Evolutionary conservation across 2,329 filamentous ascomycete genomes (phyloP).

Genomic region (Cladophialophora carrionii): DNA sequence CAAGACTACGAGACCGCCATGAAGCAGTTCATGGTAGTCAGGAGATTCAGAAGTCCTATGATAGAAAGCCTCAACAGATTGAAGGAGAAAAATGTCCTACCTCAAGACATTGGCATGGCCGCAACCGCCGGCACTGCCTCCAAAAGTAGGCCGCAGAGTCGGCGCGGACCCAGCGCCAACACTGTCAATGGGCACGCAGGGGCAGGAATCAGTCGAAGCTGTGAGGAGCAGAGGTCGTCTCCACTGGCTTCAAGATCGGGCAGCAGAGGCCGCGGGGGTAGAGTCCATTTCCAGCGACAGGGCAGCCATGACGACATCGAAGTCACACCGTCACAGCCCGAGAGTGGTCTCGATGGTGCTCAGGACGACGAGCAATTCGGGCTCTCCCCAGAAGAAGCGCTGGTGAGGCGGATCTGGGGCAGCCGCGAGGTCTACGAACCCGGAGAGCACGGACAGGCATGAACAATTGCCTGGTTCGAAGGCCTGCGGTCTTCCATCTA

Average conservation of each 20-base stretch:
- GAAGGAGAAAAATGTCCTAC: slow-evolving; percentile 29
- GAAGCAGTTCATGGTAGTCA: slow-evolving; percentile 50
- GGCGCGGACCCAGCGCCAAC: slow-evolving; percentile 27
- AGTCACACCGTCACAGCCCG: slow-evolving; percentile 33
- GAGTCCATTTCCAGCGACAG: slow-evolving; percentile 38
- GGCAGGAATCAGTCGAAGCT: slow-evolving; percentile 25
- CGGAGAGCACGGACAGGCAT: slow-evolving; percentile 18
- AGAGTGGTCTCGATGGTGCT: slow-evolving; percentile 30
- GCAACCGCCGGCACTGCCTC: slow-evolving; percentile 16
- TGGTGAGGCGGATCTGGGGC: slow-evolving; percentile 38
- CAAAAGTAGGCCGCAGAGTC: slow-evolving; percentile 35
- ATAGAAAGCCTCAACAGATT: slow-evolving; percentile 50
- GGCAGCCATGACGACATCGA: slow-evolving; percentile 39
- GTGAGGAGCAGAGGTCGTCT: slow-evolving; percentile 29
- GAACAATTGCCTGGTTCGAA: neutral
- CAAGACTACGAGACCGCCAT: slow-evolving; percentile 51
- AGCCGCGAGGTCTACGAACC: slow-evolving; percentile 34
- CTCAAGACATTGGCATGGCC: slow-evolving; percentile 21
- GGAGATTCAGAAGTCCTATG: slow-evolving; percentile 51
- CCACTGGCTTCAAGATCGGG: slow-evolving; percentile 19
- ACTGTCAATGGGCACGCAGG: slow-evolving; percentile 26
- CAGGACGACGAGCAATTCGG: slow-evolving; percentile 36
- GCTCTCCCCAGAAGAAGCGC: slow-evolving; percentile 34
- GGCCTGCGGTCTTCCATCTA: neutral
- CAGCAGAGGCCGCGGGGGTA: slow-evolving; percentile 19